Conservation (phyloP, 192 early-diverging fungal genomes). For the Podila minutissima region DNA sequence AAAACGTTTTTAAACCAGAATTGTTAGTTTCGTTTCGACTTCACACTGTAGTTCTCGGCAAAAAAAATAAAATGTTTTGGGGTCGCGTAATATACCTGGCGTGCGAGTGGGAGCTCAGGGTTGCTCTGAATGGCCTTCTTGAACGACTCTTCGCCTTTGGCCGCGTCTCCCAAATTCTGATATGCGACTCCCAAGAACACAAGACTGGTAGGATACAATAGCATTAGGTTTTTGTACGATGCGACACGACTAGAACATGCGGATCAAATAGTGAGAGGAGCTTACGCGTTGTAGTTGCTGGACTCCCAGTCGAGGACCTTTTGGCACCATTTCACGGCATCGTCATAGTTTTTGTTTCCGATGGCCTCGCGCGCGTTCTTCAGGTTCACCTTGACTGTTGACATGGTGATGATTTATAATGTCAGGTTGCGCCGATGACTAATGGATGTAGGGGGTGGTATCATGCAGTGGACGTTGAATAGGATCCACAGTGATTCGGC, state of each 20-base stretch:
- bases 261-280: neutral
- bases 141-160: conserved; percentile 68
- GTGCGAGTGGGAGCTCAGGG: conserved; percentile 67
- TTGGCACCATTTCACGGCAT: conserved; percentile 60
- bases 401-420: conserved; percentile 13
- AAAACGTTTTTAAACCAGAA: no score
- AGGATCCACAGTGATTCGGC: no score
- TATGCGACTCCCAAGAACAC: conserved; percentile 77
- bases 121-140: conserved; percentile 65
- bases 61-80: no score
- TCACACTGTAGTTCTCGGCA: no score
- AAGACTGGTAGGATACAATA: conserved; percentile 25
- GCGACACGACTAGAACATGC: no score
- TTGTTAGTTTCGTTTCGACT: no score
- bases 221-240: neutral
- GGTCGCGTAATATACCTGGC: conserved; percentile 57
- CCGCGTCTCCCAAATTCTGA: conserved; percentile 64
- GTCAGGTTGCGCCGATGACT: no score
- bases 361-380: conserved; percentile 64
- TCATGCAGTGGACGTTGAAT: no score
- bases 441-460: no score
- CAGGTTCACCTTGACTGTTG: conserved; percentile 49
- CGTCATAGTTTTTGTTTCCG: conserved; percentile 55
- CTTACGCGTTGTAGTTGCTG: conserved; percentile 66
- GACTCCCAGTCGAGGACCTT: conserved; percentile 59